Evolutionary conservation across 495 filamentous ascomycete genomes (phyloP).

Genomic region (Aspergillus haitiensis): DNA sequence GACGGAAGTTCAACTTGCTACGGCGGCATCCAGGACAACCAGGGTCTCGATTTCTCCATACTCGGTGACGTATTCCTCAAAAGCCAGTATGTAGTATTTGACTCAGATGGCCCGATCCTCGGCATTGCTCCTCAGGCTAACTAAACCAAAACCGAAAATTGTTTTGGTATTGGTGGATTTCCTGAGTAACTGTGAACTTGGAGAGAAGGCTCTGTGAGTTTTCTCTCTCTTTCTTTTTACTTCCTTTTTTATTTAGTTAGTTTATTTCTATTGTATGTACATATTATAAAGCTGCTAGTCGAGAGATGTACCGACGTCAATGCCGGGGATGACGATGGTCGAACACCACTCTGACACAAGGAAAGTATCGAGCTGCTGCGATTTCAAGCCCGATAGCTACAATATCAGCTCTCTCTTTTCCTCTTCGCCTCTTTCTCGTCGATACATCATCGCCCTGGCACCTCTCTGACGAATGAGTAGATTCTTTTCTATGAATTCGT

Average conservation of each 20-base stretch:
- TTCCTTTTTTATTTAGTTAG: background rate
- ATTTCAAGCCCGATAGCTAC: no score
- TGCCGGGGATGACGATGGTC: no score
- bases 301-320: no score
- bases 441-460: no score
- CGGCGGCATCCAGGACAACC: constrained; percentile 64
- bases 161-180: background rate
- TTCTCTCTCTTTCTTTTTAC: background rate
- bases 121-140: constrained; percentile 58
- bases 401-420: no score
- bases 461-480: no score
- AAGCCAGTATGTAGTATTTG: constrained; percentile 75
- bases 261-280: background rate
- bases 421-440: no score
- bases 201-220: background rate
- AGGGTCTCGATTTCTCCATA: constrained; percentile 65
- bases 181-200: background rate
- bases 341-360: no score
- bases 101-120: constrained; percentile 54
- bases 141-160: background rate
- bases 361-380: no score
- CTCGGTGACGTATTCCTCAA: constrained; percentile 80
- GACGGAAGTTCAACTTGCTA: constrained; percentile 54
- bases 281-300: no score
- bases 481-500: no score